A percentile compares a stretch with the other conserved stretches of the same genome.
These are phyloP conservation scores for Leptomonas pyrrhocoris DNA, from an alignment of 208 protist genomes.

Conservation along the genomic window DNA sequence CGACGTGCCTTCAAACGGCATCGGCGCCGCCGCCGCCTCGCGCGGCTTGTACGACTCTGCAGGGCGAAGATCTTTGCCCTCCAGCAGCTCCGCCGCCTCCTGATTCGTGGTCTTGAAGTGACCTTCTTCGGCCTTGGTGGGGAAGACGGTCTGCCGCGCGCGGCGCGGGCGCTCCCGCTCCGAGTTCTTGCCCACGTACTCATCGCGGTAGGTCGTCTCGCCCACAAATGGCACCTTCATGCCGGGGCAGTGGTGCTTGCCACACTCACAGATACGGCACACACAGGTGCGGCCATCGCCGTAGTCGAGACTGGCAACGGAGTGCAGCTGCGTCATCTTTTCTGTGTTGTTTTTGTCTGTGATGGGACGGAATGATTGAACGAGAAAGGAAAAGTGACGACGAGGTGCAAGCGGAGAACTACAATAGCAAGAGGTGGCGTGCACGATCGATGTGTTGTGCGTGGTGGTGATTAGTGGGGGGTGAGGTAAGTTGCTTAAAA, in stretches of 20 bases:
- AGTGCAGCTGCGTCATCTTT: constrained; percentile 86
- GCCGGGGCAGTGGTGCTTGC: constrained; percentile 83
- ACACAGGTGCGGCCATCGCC: constrained; percentile 89
- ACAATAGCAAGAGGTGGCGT: too few relatives aligned
- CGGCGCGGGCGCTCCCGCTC: constrained; percentile 58
- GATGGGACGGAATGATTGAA: too few relatives aligned
- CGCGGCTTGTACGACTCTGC: constrained; percentile 89
- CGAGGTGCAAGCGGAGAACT: too few relatives aligned
- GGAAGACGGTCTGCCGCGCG: constrained; percentile 50
- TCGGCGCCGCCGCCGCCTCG: constrained; percentile 42
- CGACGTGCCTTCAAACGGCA: constrained; percentile 84
- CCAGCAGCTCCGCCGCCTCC: constrained; percentile 81
- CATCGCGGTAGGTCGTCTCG: constrained; percentile 86
- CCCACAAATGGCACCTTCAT: constrained; percentile 82
- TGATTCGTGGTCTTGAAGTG: constrained; percentile 92
- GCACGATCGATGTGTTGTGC: too few relatives aligned
- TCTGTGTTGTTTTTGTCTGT: constrained; percentile 1
- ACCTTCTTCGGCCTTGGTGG: constrained; percentile 78
- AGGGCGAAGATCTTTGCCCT: constrained; percentile 74
- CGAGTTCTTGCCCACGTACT: constrained; percentile 82
- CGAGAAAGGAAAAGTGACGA: too few relatives aligned
- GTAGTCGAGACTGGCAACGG: constrained; percentile 88
- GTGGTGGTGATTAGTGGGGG: too few relatives aligned
- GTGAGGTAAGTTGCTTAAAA: too few relatives aligned
- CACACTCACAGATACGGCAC: constrained; percentile 88